These are phyloP conservation scores for Aquilaria sinensis DNA, from an alignment of 345 rosid genomes.

Conservation along the genomic window DNA sequence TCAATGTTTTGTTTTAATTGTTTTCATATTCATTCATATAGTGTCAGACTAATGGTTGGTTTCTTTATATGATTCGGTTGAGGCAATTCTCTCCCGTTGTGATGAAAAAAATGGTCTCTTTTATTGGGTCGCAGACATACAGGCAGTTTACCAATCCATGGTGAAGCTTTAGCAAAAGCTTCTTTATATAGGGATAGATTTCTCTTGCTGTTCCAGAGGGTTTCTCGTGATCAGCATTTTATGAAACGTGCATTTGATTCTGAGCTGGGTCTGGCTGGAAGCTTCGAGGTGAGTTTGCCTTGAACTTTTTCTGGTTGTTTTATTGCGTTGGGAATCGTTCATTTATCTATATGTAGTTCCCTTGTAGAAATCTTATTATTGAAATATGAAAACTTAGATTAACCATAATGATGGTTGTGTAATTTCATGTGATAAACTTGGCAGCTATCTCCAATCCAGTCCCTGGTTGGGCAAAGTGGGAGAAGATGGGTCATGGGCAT, in stretches of 20 bases:
- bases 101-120: not conserved
- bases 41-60: not conserved
- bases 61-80: not conserved
- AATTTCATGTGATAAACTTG: conserved; percentile 3
- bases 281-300: conserved; percentile 51
- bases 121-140: conserved; percentile 37
- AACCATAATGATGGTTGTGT: too few relatives aligned
- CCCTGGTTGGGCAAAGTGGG: conserved; percentile 66
- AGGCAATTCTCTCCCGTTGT: not conserved
- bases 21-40: not conserved
- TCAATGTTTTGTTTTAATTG: not conserved
- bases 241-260: conserved; percentile 68
- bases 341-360: too few relatives aligned
- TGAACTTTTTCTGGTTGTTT: not conserved
- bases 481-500: conserved; percentile 95
- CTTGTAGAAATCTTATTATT: too few relatives aligned
- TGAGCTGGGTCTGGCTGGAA: conserved; percentile 49
- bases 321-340: too few relatives aligned
- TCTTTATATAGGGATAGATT: conserved; percentile 69
- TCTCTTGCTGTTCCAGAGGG: conserved; percentile 69
- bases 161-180: conserved; percentile 72
- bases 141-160: conserved; percentile 58
- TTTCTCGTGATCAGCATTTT: conserved; percentile 75
- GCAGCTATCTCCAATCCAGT: conserved; percentile 83
- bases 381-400: too few relatives aligned